Evolutionary conservation across 1,284 basidiomycete species (phyloP), one percentile per base, ranked within the genome.

Genomic region (Sparassis latifolia): DNA sequence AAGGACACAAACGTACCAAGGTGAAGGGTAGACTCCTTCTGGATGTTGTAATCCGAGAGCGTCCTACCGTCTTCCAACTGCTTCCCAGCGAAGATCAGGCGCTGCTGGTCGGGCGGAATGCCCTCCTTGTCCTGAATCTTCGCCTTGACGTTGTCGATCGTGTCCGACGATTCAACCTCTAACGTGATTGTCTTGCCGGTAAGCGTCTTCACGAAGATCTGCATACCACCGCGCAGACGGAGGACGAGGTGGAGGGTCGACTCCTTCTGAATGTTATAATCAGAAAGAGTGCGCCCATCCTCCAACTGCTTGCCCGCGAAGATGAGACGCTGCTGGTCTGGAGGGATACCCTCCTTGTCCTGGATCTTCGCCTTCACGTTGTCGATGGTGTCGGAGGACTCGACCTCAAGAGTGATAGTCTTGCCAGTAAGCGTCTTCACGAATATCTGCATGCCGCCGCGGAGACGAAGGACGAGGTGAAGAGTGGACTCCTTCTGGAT

Each of bases 391-490:
- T 87, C 84, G 3, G 78, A 82, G 3, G 83, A 84, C 68, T 87
- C 85, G 28, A 88, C 85, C 66, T 88, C 86, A 64, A 89, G 72
- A 42, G 86, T 87, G 67, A 89, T 89, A 40, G 86, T 89, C 76
- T 88, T 89, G 51, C 86, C 86, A 20, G 86, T 89, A 7, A 89
- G 74, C 50, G 74, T 78, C 68, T 84, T 85, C 46, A 84, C 82
- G 55, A 84, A 85, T 55, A 84, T 60, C 40, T 60, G 58, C 58
- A 60, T 60, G 1, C 58, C 58, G 30, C 58, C 58, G 10, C 58
- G 58, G 3, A 60, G 55, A 52, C 58, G 58, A 3, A 60, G 49
- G 5, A 60, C 58, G 7, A 60, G 56, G 33, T 61, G 59, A 41
- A 61, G 56, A n/a, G 59, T 61, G 9, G 52, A 54, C 48, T 60